phyloP scores from a whole-genome alignment of 345 rosid genomes.

The Populus alba region DNA sequence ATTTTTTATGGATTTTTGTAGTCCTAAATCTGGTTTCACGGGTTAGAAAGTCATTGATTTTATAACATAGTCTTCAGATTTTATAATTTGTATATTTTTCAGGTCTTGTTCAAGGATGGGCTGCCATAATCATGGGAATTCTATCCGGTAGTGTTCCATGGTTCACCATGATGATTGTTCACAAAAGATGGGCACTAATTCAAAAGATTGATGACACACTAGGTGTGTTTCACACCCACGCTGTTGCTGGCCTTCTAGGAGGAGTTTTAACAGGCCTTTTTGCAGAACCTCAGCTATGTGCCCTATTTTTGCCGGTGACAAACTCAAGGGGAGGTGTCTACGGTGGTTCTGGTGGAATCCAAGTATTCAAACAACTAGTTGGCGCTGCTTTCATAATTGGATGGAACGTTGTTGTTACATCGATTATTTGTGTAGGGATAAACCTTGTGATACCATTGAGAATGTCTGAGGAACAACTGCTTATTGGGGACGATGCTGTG shows the following conservation, averaged over 20 bases:
- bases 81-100: background rate
- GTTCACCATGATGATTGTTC: conserved; percentile 52
- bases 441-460: conserved; percentile 37
- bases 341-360: conserved; percentile 42
- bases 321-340: conserved; percentile 44
- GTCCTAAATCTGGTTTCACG: background rate
- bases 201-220: conserved; percentile 44
- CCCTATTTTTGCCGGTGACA: conserved; percentile 40
- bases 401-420: conserved; percentile 41
- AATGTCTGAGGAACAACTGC: conserved; percentile 43
- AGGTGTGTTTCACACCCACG: conserved; percentile 50
- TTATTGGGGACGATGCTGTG: conserved; percentile 50
- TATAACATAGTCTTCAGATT: background rate
- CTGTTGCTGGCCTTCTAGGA: conserved; percentile 49
- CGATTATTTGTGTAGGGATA: conserved; percentile 38
- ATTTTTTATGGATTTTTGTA: background rate
- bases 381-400: conserved; percentile 40
- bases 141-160: conserved; percentile 51
- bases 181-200: conserved; percentile 41
- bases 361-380: conserved; percentile 42
- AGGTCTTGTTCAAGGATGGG: conserved; percentile 63
- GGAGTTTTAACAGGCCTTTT: conserved; percentile 44
- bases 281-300: conserved; percentile 37
- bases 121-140: conserved; percentile 46
- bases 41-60: too few species aligned